phyloP scores from a whole-genome alignment of 202 grass and related monocot species.

The Saccharum hybrid region DNA sequence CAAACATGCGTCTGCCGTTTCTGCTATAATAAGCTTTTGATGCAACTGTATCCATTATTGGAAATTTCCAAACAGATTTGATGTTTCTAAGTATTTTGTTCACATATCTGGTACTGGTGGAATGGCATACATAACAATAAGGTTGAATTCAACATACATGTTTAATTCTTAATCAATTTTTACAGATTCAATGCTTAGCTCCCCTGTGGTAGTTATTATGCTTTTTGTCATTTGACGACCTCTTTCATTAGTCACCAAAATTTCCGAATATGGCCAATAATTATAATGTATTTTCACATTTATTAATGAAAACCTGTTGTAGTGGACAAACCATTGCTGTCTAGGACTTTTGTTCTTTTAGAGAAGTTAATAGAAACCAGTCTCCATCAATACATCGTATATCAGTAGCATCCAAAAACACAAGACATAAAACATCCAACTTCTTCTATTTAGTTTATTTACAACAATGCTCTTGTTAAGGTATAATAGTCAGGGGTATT shows the following conservation, averaged over 20 bases:
- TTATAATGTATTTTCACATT: neutral
- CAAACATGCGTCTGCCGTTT: constrained; percentile 15
- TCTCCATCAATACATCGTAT: neutral
- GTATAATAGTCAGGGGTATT: neutral
- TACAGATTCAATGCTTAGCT: neutral
- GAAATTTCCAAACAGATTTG: neutral
- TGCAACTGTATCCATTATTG: neutral
- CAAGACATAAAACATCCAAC: neutral
- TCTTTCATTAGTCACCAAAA: constrained; percentile 14
- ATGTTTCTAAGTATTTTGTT: neutral
- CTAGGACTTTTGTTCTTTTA: neutral
- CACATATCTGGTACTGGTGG: neutral
- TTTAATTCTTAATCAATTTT: neutral
- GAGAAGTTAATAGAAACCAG: neutral
- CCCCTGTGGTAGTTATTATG: neutral
- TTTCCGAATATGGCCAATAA: neutral
- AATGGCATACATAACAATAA: neutral
- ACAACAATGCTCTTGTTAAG: neutral
- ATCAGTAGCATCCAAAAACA: neutral
- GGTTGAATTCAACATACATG: constrained; percentile 8
- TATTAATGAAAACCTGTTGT: neutral
- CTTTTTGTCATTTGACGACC: constrained; percentile 13
- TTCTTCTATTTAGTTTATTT: neutral
- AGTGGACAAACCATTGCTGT: neutral
- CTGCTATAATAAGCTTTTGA: neutral